These are phyloP conservation scores for Candida germanica DNA, from an alignment of 805 yeast genomes.

Conservation along the genomic window DNA sequence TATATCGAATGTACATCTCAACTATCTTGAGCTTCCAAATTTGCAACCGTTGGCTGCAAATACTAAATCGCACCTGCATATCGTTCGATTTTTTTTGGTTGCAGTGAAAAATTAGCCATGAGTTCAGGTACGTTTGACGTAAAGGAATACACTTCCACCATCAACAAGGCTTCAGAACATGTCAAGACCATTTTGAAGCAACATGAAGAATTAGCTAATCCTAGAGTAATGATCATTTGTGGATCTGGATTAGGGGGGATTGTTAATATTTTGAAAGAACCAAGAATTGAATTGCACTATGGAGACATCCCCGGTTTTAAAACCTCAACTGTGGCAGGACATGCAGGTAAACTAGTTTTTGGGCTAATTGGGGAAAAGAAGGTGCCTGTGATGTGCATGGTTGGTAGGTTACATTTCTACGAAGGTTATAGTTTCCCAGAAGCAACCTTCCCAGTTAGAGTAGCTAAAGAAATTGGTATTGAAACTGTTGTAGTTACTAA, in stretches of 20 bases:
- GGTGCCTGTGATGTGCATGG: constrained; percentile 88
- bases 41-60: too few relatives aligned
- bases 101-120: too few relatives aligned
- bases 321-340: constrained; percentile 85
- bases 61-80: too few relatives aligned
- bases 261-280: constrained; percentile 48
- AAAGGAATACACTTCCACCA: constrained; percentile 7
- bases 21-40: too few relatives aligned
- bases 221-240: constrained; percentile 77
- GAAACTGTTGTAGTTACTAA: constrained; percentile 76
- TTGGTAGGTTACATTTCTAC: constrained; percentile 87
- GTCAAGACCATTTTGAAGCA: background rate
- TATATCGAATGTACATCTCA: too few relatives aligned
- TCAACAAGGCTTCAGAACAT: constrained; percentile 8
- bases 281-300: constrained; percentile 56
- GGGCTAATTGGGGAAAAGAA: constrained; percentile 67
- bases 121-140: constrained; percentile 8
- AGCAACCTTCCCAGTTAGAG: constrained; percentile 83
- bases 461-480: constrained; percentile 62
- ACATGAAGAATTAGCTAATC: constrained; percentile 24
- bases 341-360: constrained; percentile 75
- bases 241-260: constrained; percentile 95
- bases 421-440: constrained; percentile 86
- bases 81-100: too few relatives aligned
- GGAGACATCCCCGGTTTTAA: constrained; percentile 75